phyloP scores from a whole-genome alignment of 768 basidiomycete species.

The Pluteus cervinus region DNA sequence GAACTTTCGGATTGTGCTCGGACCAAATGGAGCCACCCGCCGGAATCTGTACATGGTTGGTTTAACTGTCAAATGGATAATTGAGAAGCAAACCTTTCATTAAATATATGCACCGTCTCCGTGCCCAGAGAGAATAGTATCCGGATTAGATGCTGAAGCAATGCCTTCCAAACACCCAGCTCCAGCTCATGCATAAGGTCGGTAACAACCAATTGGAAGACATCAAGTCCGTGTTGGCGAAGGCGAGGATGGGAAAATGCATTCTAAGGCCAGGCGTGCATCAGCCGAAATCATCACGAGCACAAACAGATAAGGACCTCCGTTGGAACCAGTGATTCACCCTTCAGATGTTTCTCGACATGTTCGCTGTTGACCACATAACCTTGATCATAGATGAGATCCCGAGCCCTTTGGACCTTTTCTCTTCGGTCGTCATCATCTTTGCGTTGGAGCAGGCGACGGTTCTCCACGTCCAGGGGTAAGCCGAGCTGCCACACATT shows the following conservation, averaged over 20 bases:
- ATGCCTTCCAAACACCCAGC: slow-evolving; percentile 29
- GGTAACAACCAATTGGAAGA: slow-evolving; percentile 21
- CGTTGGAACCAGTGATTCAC: slow-evolving; percentile 23
- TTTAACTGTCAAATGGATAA: neutral
- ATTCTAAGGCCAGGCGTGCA: slow-evolving; percentile 20
- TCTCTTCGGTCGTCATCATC: neutral
- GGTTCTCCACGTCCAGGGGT: slow-evolving; percentile 7
- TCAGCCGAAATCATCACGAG: neutral
- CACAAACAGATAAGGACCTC: slow-evolving; percentile 12
- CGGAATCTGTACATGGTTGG: slow-evolving; percentile 17
- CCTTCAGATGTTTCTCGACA: slow-evolving; percentile 20
- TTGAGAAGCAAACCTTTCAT: slow-evolving; percentile 14
- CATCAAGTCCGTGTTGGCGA: slow-evolving; percentile 14
- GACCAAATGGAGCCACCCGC: slow-evolving; percentile 23
- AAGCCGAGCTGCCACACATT: slow-evolving; percentile 16
- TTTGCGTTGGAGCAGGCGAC: neutral
- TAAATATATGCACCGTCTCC: slow-evolving; percentile 13
- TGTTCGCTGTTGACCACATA: slow-evolving; percentile 16
- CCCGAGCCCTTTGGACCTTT: slow-evolving; percentile 7
- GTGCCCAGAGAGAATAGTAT: slow-evolving; percentile 19
- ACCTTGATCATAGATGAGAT: slow-evolving; percentile 20
- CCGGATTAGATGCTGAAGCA: slow-evolving; percentile 27
- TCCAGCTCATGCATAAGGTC: slow-evolving; percentile 35
- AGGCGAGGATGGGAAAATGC: slow-evolving; percentile 22
- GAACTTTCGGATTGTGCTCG: slow-evolving; percentile 22